Conservation (phyloP, 176 grass and related monocot genomes). For the Saccharum officinarum region DNA sequence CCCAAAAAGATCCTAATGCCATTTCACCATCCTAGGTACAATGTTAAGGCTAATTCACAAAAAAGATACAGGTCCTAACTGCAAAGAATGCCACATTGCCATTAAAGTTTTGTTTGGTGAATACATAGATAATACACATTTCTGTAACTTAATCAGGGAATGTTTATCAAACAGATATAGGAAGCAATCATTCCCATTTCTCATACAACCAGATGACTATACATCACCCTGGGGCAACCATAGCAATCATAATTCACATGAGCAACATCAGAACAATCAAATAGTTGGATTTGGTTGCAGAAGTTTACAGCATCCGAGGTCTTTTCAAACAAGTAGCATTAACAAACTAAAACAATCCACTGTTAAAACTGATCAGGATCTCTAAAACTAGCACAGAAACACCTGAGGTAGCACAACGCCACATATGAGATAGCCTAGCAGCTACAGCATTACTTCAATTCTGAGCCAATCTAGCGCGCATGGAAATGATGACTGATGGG, state of each 20-base stretch:
- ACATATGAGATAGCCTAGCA: not conserved
- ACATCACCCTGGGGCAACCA: not conserved
- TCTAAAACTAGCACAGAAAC: not conserved
- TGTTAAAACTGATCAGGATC: slow-evolving; percentile 14
- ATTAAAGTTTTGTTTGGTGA: slow-evolving; percentile 10
- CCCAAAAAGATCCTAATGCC: not conserved
- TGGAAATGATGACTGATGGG: not conserved
- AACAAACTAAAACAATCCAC: not conserved
- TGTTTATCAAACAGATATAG: not conserved
- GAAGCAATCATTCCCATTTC: slow-evolving; percentile 20
- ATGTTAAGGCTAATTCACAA: not conserved
- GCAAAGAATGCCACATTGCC: not conserved
- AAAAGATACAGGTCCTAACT: not conserved
- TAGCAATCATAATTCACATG: not conserved
- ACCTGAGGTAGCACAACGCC: not conserved
- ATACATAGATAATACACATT: slow-evolving; percentile 4
- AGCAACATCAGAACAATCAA: not conserved
- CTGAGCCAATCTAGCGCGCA: not conserved
- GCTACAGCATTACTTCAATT: slow-evolving; percentile 1
- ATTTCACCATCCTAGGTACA: not conserved
- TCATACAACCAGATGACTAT: not conserved
- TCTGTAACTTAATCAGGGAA: not conserved
- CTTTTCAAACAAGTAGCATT: not conserved
- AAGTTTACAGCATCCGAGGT: not conserved
- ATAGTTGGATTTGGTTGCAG: not conserved